A percentile compares a stretch with the other conserved stretches of the same genome.
phyloP scores from a whole-genome alignment of 2,329 filamentous ascomycete species.

The Beauveria asiatica region DNA sequence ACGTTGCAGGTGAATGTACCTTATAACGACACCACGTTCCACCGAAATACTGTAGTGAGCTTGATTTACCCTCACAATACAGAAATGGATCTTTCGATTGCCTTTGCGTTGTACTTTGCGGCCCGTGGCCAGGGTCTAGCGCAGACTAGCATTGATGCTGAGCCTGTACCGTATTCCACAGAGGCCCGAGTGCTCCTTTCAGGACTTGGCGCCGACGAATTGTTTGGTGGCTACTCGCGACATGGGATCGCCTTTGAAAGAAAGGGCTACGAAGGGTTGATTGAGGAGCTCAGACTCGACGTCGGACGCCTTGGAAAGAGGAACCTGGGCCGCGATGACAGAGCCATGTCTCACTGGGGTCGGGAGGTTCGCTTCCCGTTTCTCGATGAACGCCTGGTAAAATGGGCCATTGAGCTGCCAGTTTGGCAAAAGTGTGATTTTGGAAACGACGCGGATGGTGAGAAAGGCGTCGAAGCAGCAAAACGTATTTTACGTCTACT shows the following conservation, averaged over 20 bases:
- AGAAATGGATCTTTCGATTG: constrained; percentile 97
- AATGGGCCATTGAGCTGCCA: constrained; percentile 64
- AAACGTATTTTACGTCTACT: constrained; percentile 76
- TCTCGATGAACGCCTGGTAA: constrained; percentile 79
- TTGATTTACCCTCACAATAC: constrained; percentile 92
- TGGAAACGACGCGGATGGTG: constrained; percentile 34
- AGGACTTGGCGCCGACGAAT: constrained; percentile 88
- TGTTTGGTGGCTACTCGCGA: constrained; percentile 87
- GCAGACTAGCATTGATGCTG: constrained; percentile 21
- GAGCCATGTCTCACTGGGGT: constrained; percentile 82
- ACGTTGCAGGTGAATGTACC: constrained; percentile 62
- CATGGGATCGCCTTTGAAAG: constrained; percentile 70
- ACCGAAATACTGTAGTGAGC: constrained; percentile 60
- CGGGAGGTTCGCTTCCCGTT: constrained; percentile 86
- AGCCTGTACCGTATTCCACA: constrained; percentile 47
- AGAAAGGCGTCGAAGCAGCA: constrained; percentile 54
- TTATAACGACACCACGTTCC: constrained; percentile 61
- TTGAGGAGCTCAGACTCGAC: constrained; percentile 78
- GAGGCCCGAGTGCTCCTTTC: constrained; percentile 78
- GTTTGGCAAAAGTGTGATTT: constrained; percentile 89
- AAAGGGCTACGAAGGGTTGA: constrained; percentile 59
- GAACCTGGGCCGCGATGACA: constrained; percentile 91
- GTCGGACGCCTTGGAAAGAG: constrained; percentile 78
- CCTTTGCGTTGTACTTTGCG: constrained; percentile 89
- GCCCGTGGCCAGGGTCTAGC: constrained; percentile 59